phyloP scores from a whole-genome alignment of 306 rosid species.

The Dicorynia guianensis region DNA sequence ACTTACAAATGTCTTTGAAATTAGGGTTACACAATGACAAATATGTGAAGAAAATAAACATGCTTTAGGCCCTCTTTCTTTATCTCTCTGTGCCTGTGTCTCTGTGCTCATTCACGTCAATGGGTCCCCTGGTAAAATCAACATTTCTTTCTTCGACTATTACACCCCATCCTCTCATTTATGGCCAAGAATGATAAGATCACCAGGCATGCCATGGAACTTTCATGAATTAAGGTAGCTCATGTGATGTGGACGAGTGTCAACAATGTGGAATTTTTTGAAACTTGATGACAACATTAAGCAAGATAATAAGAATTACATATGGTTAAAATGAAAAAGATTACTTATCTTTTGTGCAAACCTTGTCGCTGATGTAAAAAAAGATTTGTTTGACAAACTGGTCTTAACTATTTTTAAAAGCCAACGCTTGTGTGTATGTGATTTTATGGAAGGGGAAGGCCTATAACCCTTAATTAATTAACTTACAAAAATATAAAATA shows the following conservation, averaged over 20 bases:
- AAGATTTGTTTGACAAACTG: too few relatives aligned
- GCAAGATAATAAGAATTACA: not conserved
- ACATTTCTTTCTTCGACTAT: slow-evolving; percentile 49
- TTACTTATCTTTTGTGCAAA: too few relatives aligned
- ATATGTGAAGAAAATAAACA: slow-evolving; percentile 70
- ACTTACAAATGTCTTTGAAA: slow-evolving; percentile 48
- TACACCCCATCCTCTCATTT: slow-evolving; percentile 56
- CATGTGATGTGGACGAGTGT: slow-evolving; percentile 12
- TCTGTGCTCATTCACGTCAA: slow-evolving; percentile 63
- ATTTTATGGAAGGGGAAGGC: too few relatives aligned
- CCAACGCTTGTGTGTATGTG: too few relatives aligned
- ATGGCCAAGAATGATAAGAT: slow-evolving; percentile 42
- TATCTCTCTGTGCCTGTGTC: slow-evolving; percentile 33
- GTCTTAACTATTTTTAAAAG: too few relatives aligned
- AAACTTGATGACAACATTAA: not conserved
- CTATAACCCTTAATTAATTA: too few relatives aligned
- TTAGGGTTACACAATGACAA: slow-evolving; percentile 56
- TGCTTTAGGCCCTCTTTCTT: slow-evolving; percentile 57
- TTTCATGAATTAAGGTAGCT: not conserved
- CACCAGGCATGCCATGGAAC: not conserved
- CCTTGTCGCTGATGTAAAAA: too few relatives aligned
- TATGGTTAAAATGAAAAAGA: not conserved
- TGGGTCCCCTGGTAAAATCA: slow-evolving; percentile 69
- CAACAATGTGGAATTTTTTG: not conserved
- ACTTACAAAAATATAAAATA: too few relatives aligned